A percentile compares a stretch with the other conserved stretches of the same genome.
These are phyloP conservation scores for Coleophoma cylindrospora DNA, from an alignment of 2,329 filamentous ascomycete genomes.

Conservation along the genomic window DNA sequence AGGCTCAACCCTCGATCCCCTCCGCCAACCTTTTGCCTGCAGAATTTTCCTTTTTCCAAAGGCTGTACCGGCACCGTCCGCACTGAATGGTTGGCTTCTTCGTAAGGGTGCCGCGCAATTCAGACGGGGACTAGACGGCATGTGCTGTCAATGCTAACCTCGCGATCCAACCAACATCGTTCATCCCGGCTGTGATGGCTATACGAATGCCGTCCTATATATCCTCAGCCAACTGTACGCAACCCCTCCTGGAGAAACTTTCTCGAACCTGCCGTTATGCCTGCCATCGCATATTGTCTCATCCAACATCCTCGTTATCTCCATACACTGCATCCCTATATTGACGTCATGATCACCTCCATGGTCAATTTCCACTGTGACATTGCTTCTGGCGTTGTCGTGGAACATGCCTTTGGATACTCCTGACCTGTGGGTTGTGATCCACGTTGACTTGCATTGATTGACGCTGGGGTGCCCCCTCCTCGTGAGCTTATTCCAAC, in stretches of 20 bases:
- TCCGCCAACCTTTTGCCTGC: not conserved
- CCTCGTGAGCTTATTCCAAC: constrained; percentile 3
- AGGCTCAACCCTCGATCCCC: not conserved
- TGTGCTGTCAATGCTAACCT: not conserved
- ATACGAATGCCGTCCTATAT: not conserved
- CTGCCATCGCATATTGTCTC: not conserved
- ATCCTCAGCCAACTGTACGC: not conserved
- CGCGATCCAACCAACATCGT: not conserved
- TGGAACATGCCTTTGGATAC: not conserved
- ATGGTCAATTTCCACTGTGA: not conserved
- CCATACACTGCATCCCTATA: not conserved
- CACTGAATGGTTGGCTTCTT: not conserved
- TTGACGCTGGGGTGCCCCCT: constrained; percentile 13
- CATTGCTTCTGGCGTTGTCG: not conserved
- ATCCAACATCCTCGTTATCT: not conserved
- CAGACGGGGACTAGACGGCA: not conserved
- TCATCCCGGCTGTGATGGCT: not conserved
- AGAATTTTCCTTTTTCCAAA: not conserved
- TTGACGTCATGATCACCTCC: not conserved
- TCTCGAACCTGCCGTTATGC: too few species aligned
- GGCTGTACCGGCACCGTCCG: not conserved
- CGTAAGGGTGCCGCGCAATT: not conserved
- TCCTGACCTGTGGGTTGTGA: not conserved
- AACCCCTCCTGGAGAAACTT: not conserved
- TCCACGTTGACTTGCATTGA: constrained; percentile 16